Base-by-base conservation (phyloP, 2,329 filamentous ascomycete species). In the Dothistroma septosporum region DNA sequence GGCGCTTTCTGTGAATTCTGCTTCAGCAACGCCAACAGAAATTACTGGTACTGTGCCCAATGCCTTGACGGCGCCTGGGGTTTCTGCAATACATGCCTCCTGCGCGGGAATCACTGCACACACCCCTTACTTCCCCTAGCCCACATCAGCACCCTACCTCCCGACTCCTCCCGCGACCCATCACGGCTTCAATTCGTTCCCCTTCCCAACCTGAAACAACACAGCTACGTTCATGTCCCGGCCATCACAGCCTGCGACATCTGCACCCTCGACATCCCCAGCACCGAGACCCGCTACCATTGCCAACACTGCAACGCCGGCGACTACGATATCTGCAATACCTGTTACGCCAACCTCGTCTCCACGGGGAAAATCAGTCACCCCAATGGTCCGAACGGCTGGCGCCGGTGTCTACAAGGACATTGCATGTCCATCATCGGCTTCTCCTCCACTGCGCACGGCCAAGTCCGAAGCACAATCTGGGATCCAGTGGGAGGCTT, bases 61-160 rank as follows among this genome's bases (percentile, higher is more conserved):
- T 97, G 93, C 76, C 96, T 96, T 69, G 87, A 94, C 64, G 93
- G 91, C 5, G 92, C 95, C 71, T 97, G 92, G 92, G 93, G 93
- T 0, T 97, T 91, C 73, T 97, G 93, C 76, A 91, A 92, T 68
- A 78, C 82, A 62, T 97, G 93, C 66, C 91, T 96, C 32, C 92
- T 93, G 61, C 86, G 88, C 73, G 92, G 91, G 16, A 82, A 83
- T 61, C 89, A 87, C 61, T 97, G 93, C 75, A 89, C 87, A 0
- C 93, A 97, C 71, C 82, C 89, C 7, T 80, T 97, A 0, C 79
- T 96, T 0, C 91, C 92, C 0, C 79, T 96, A 49, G 84, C 87
- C 0, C 88, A 91, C 66, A 80, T 71, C 64, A 65, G 62, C 71
- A 57, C 64, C 58, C 61, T 66, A 61, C 52, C 55, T 33, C 41